These are phyloP conservation scores for Aspergillus mulundensis DNA, from an alignment of 495 filamentous ascomycete species.

Conservation along the genomic window DNA sequence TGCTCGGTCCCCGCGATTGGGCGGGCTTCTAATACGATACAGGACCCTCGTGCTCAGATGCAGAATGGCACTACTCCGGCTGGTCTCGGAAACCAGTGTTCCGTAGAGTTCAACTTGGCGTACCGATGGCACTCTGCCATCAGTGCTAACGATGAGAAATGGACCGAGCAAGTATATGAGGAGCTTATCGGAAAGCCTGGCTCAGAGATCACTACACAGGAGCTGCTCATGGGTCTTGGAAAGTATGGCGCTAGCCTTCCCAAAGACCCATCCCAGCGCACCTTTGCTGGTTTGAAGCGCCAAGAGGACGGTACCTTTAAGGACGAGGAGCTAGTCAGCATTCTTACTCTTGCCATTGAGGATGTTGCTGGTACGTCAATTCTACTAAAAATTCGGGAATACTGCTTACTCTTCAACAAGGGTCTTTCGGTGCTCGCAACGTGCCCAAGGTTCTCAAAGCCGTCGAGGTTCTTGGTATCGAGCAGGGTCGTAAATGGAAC, in stretches of 20 bases:
- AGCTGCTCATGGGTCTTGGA: slow-evolving; percentile 51
- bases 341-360: slow-evolving; percentile 56
- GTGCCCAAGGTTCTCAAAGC: slow-evolving; percentile 55
- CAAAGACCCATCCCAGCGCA: slow-evolving; percentile 50
- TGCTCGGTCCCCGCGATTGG: neutral
- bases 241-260: slow-evolving; percentile 48
- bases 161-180: slow-evolving; percentile 57
- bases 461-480: slow-evolving; percentile 58
- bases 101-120: slow-evolving; percentile 63
- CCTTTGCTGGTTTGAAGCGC: slow-evolving; percentile 55
- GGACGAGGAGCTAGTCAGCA: slow-evolving; percentile 60
- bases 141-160: slow-evolving; percentile 59
- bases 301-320: slow-evolving; percentile 54
- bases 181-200: slow-evolving; percentile 54
- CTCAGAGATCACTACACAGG: slow-evolving; percentile 45
- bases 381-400: neutral
- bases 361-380: slow-evolving; percentile 50
- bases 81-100: slow-evolving; percentile 65
- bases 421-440: slow-evolving; percentile 55
- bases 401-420: slow-evolving; percentile 16
- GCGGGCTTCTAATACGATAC: neutral
- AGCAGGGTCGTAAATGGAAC: slow-evolving; percentile 58
- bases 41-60: slow-evolving; percentile 45
- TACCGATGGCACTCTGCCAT: slow-evolving; percentile 70
- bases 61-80: slow-evolving; percentile 54